These are phyloP conservation scores for Tuber umbilicatum DNA, from an alignment of 495 filamentous ascomycete genomes.

Conservation along the genomic window DNA sequence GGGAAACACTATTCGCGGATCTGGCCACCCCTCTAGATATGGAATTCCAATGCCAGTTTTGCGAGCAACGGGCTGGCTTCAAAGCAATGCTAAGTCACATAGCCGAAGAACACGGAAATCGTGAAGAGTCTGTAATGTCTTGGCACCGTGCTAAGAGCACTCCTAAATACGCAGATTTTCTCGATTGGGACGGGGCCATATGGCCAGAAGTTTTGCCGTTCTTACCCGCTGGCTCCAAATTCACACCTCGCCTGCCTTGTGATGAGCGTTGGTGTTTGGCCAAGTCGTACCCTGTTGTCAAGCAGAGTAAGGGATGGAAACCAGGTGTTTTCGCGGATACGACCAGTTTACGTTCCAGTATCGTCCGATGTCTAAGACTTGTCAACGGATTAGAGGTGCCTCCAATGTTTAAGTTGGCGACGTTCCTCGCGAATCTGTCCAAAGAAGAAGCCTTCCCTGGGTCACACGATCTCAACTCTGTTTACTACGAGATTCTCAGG, in stretches of 20 bases:
- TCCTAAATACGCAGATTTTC: neutral
- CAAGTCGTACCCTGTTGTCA: neutral
- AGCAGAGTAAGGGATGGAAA: neutral
- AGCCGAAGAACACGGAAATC: conserved; percentile 20
- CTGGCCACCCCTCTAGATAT: conserved; percentile 4
- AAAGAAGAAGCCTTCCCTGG: neutral
- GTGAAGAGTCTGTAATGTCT: conserved; percentile 21
- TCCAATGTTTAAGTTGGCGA: neutral
- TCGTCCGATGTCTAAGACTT: neutral
- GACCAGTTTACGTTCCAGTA: neutral
- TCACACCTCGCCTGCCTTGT: conserved; percentile 4
- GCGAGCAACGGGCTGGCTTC: conserved; percentile 14
- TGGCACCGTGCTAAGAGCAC: conserved; percentile 10
- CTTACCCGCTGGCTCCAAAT: conserved; percentile 20
- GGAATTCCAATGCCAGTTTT: conserved; percentile 28
- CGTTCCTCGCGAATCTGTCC: neutral
- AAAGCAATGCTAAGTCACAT: conserved; percentile 25
- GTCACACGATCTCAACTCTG: neutral
- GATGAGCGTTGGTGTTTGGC: neutral
- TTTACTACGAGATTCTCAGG: conserved; percentile 5
- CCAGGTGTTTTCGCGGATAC: neutral
- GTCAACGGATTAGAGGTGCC: neutral
- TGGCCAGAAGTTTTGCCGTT: conserved; percentile 32
- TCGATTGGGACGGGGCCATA: conserved; percentile 28
- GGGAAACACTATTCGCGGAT: conserved; percentile 26